Evolutionary conservation across 148 eudicot genomes (phyloP).

Genomic region (Selenicereus undatus): DNA sequence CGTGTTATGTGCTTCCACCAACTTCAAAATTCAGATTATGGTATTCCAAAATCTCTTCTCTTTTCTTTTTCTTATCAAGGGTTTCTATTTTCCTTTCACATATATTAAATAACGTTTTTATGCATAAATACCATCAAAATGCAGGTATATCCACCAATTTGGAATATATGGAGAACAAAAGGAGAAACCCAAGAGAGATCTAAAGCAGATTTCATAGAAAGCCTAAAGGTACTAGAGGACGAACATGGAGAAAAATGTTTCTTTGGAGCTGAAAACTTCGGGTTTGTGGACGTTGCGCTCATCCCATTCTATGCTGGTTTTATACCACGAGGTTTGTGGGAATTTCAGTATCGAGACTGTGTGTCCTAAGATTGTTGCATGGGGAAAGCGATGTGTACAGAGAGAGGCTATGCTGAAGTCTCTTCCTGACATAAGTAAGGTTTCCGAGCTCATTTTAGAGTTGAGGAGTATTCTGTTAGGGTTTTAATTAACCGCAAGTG

Average conservation of each 20-base stretch:
- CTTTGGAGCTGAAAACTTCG: slow-evolving; percentile 33
- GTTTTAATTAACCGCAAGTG: no score
- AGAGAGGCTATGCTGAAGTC: slow-evolving; percentile 27
- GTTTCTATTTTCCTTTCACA: no score
- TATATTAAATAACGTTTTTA: no score
- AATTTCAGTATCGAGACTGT: slow-evolving; percentile 33
- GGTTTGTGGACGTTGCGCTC: slow-evolving; percentile 28
- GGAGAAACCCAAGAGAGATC: slow-evolving; percentile 16
- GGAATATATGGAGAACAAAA: slow-evolving; percentile 17
- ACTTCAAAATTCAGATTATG: no score
- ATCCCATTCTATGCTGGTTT: slow-evolving; percentile 38
- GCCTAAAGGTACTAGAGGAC: slow-evolving; percentile 24
- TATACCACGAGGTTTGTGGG: slow-evolving; percentile 25
- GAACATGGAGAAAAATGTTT: slow-evolving; percentile 32
- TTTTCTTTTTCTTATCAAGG: no score
- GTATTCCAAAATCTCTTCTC: no score
- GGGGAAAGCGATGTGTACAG: slow-evolving; percentile 40
- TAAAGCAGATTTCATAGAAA: slow-evolving; percentile 26
- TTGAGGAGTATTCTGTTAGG: slow-evolving; percentile 26
- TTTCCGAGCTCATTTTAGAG: slow-evolving; percentile 20
- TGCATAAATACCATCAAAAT: not conserved
- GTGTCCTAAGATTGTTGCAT: slow-evolving; percentile 40
- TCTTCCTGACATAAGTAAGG: slow-evolving; percentile 29
- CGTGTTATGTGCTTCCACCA: no score
- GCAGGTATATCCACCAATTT: slow-evolving; percentile 18